Percentiles rank a stretch among this genome's conserved stretches.
Evolutionary conservation across 2,329 filamentous ascomycete species (phyloP).

Genomic region (Fusarium sp.): DNA sequence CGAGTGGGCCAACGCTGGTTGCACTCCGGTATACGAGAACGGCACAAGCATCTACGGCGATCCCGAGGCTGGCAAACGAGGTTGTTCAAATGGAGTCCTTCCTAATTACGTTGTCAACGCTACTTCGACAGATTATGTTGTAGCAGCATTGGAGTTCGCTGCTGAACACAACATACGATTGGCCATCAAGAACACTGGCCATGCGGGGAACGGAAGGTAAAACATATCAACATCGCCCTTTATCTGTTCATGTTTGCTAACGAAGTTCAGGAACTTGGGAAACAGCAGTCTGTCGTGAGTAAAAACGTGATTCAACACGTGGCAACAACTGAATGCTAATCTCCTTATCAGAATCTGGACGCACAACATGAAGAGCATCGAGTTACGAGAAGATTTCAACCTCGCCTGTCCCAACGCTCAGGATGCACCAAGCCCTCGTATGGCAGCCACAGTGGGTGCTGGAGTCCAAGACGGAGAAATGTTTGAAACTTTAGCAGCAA

Average conservation of each 20-base stretch:
- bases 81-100: neutral
- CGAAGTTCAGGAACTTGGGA: neutral
- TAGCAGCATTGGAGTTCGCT: neutral
- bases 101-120: conserved; percentile 1
- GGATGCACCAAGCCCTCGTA: neutral
- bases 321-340: neutral
- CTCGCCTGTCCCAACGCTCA: neutral
- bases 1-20: neutral
- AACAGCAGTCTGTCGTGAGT: neutral
- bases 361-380: neutral
- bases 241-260: neutral
- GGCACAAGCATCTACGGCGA: conserved; percentile 7
- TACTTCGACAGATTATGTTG: neutral
- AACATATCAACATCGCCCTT: neutral
- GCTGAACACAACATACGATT: neutral
- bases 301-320: neutral
- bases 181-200: neutral
- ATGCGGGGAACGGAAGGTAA: neutral
- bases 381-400: neutral
- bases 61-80: neutral
- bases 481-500: neutral
- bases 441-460: neutral
- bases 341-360: neutral
- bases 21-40: neutral
- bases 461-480: neutral